Evolutionary conservation across 1,284 basidiomycete genomes (phyloP).

Genomic region (Papiliotrema nemorosa): DNA sequence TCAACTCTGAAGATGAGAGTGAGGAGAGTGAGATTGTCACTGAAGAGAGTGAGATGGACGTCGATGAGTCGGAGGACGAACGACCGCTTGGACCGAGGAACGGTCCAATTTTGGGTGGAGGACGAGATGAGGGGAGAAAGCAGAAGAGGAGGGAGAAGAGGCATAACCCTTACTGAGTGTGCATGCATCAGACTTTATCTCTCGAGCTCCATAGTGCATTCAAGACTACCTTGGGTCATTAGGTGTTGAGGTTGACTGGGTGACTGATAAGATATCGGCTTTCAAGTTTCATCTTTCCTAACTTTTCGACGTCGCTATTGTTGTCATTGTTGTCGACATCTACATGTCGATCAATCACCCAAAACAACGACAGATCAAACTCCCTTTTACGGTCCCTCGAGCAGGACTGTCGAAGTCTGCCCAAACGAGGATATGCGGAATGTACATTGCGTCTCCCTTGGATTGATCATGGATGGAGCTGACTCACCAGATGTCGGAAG

Average conservation of each 20-base stretch:
- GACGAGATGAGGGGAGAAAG: slow-evolving; percentile 12
- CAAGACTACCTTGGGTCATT: too few species aligned
- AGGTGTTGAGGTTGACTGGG: too few species aligned
- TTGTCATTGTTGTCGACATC: too few species aligned
- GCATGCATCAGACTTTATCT: too few species aligned
- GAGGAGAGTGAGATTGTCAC: slow-evolving; percentile 42
- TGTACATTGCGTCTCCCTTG: slow-evolving; percentile 18
- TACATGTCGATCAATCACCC: slow-evolving; percentile 45
- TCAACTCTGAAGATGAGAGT: slow-evolving; percentile 26
- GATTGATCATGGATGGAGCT: not conserved
- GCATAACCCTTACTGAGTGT: slow-evolving; percentile 14
- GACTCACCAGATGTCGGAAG: slow-evolving; percentile 35
- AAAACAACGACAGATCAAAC: slow-evolving; percentile 38
- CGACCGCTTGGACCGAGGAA: slow-evolving; percentile 16
- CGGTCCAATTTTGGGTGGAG: slow-evolving; percentile 19
- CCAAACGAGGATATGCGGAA: slow-evolving; percentile 31
- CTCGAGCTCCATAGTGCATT: too few species aligned
- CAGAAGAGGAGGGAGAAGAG: slow-evolving; percentile 15
- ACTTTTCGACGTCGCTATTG: too few species aligned
- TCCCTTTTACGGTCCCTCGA: slow-evolving; percentile 43
- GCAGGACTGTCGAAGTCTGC: slow-evolving; percentile 12
- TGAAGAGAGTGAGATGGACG: slow-evolving; percentile 19
- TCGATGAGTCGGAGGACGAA: slow-evolving; percentile 18
- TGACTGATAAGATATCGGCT: too few species aligned
- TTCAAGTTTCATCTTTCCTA: too few species aligned